Evolutionary conservation across 306 rosid genomes (phyloP).

Genomic region (Aeschynomene evenia): DNA sequence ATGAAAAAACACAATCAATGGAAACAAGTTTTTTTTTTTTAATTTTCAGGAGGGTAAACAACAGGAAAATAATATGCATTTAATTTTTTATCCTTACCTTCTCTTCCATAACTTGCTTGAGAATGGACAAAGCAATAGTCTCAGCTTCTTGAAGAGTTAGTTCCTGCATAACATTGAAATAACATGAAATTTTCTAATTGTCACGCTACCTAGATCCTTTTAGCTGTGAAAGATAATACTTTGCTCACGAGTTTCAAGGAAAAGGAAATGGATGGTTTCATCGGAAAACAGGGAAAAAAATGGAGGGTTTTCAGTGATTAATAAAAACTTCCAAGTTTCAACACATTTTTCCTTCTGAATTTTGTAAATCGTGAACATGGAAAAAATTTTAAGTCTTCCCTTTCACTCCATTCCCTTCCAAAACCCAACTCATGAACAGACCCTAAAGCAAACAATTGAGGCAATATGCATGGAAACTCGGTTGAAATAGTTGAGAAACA

Average conservation of each 20-base stretch:
- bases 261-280: no score
- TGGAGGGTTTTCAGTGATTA: no score
- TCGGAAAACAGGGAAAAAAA: no score
- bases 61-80: not conserved
- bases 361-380: no score
- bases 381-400: no score
- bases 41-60: not conserved
- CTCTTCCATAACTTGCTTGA: constrained; percentile 99
- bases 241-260: no score
- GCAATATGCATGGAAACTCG: not conserved
- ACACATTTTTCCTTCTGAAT: no score
- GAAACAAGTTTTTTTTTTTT: not conserved
- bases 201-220: constrained; percentile 6
- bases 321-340: no score
- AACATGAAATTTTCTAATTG: constrained; percentile 11
- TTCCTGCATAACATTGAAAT: constrained; percentile 54
- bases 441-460: not conserved
- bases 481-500: not conserved
- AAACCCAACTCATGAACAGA: no score
- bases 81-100: constrained; percentile 56
- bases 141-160: constrained; percentile 93
- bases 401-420: no score
- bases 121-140: constrained; percentile 90
- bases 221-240: not conserved
- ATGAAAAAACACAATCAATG: constrained; percentile 1